Evolutionary conservation across 2,329 filamentous ascomycete genomes (phyloP).

Genomic region (Cyphellophora attinorum): DNA sequence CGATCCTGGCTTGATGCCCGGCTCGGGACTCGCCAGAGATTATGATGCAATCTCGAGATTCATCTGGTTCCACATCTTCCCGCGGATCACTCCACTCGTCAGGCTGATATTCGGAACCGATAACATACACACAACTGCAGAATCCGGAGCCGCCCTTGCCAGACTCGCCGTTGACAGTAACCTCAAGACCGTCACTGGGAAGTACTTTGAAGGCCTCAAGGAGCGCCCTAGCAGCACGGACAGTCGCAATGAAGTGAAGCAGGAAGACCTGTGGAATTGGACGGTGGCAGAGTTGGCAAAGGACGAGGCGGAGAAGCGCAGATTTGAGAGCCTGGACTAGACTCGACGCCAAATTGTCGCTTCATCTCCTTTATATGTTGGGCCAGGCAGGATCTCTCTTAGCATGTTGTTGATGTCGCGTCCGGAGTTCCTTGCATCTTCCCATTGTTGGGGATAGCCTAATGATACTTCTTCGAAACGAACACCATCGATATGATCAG

Average conservation of each 20-base stretch:
- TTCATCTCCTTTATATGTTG: conserved; percentile 10
- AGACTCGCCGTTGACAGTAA: conserved; percentile 29
- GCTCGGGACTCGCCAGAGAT: conserved; percentile 33
- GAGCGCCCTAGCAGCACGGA: conserved; percentile 31
- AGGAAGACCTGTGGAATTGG: conserved; percentile 43
- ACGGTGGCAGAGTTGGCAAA: conserved; percentile 41
- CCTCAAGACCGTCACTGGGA: conserved; percentile 25
- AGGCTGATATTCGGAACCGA: conserved; percentile 19
- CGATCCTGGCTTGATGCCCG: conserved; percentile 42
- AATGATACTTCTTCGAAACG: conserved; percentile 19
- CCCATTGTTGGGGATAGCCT: conserved; percentile 19
- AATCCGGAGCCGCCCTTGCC: conserved; percentile 33
- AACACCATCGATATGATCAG: conserved; percentile 17
- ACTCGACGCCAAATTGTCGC: conserved; percentile 11
- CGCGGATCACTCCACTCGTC: conserved; percentile 27
- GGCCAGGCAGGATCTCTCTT: conserved; percentile 16
- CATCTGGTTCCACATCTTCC: conserved; percentile 27
- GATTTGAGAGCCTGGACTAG: conserved; percentile 46
- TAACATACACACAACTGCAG: conserved; percentile 30
- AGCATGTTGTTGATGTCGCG: conserved; percentile 15
- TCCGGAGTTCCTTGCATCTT: conserved; percentile 13
- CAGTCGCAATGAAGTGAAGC: conserved; percentile 36
- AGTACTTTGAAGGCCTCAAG: conserved; percentile 36
- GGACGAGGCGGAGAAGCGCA: conserved; percentile 54
- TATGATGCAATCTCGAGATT: conserved; percentile 20